Base-by-base conservation (phyloP, 177 flowering plant species). In the Vitis hybrid region DNA sequence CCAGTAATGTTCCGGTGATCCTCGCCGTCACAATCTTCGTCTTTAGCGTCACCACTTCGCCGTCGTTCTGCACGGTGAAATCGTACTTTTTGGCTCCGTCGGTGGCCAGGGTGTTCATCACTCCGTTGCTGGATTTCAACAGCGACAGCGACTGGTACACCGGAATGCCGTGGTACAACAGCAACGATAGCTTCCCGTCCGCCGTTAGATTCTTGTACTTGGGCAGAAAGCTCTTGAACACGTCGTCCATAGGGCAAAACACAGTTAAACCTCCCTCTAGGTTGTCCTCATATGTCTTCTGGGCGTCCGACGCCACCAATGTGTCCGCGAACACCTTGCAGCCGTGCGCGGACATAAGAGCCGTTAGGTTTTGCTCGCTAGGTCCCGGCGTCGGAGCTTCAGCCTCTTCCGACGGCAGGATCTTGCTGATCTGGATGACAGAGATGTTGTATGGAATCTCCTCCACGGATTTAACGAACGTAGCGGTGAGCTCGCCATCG, bases 381-480 rank as follows among this genome's bases (percentile, higher is more conserved):
- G 97, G 94, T 0, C 65, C 84, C 0, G 97, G 90, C 0, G 94
- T 78, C 1, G 98, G 97, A 0, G 97, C 98, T 70, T 70, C 89
- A 10, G 97, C 97, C 19, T 79, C 87, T 0, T 81, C 76, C 2
- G 93, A 86, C 2, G 86, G 75, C 51, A 94, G 19, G 55, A 82
- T 55, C 67, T 70, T 72, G 66, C 91, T 89, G 87, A 94, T 86
- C 78, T 94, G 94, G 14, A 95, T 86, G 5, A 95, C 85, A 22
- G 96, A 87, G 64, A 95, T 84, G 78, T 93, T 90, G 82, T 95
- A 95, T 1, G 96, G 97, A 10, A 89, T 70, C 68, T 89, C 95
- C 49, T 86, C 70, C 11, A 95, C 29, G 1, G 91, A 84, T 50
- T 90, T 93, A 49, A 90, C 93, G 70, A 78, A 93, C 1, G 55